Evolutionary conservation across 805 yeast genomes (phyloP), one percentile per base, ranked within the genome.

Genomic region (Metschnikowia henanensis): DNA sequence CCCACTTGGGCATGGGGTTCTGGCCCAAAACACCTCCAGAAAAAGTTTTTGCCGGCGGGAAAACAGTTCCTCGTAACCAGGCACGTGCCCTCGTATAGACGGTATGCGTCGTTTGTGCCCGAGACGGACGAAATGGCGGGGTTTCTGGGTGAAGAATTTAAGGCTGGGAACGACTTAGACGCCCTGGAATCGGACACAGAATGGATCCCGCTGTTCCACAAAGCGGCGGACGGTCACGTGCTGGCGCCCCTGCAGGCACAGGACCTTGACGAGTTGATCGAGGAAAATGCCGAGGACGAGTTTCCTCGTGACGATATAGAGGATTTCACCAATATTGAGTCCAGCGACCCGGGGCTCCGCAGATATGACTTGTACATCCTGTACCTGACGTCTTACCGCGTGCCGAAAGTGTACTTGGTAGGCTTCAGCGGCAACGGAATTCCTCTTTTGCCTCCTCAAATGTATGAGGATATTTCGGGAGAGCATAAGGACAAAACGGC

Each of bases 401-500:
- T 94, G 5, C 99, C 99, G 22, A 90, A 94, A 69, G 75, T 95
- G 77, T 94, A 90, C 59, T 68, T 94, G 32, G 89, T 88, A 12
- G 99, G 99, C 0, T 94, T 81, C 68, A 83, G 81, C 58, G 73
- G 82, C 9, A 80, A 85, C 48, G 98, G 99, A 0, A 75, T 82
- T 13, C 99, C 98, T 2, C 69, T 94, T 30, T 72, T 86, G 25
- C 97, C 98, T 1, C 75, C 81, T 26, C 84, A 86, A 57, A 94
- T 94, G 98, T 90, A 91, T 66, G 95, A 92, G 60, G 99, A 94
- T 64, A 89, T 94, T 35, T 79, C 91, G 2, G 78, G 84, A 30
- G 99, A 94, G 61, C 94, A 94, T 65, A 81, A 92, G 58, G 89
- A 92, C 57, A 94, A 94, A 66, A 94, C 99, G 1, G 99, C 92